Evolutionary conservation across 2,329 filamentous ascomycete species (phyloP).

Genomic region (Macrophomina pseudophaseolina): DNA sequence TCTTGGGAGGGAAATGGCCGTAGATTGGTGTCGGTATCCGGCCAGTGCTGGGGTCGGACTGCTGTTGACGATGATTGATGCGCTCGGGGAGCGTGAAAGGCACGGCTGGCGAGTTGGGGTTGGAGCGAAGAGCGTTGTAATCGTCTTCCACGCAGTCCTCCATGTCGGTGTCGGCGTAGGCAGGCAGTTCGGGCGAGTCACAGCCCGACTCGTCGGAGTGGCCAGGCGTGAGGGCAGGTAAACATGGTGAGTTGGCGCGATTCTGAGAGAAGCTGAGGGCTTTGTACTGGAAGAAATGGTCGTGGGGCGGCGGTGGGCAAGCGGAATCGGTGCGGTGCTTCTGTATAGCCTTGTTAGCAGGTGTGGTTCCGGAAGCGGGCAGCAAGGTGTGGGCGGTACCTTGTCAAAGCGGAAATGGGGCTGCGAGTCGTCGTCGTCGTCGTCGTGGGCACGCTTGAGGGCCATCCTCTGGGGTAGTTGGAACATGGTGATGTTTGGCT

Average conservation of each 20-base stretch:
- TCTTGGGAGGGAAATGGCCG: slow-evolving; percentile 38
- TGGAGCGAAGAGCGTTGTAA: slow-evolving; percentile 38
- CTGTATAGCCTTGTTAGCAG: slow-evolving; percentile 10
- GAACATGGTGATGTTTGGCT: slow-evolving; percentile 16
- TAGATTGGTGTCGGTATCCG: slow-evolving; percentile 49
- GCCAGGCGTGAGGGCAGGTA: slow-evolving; percentile 38
- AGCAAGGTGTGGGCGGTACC: background rate
- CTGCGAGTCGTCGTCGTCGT: slow-evolving; percentile 11
- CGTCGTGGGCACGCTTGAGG: slow-evolving; percentile 17
- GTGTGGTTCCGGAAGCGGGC: background rate
- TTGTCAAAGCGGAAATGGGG: background rate
- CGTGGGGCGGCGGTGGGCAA: slow-evolving; percentile 30
- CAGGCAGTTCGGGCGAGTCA: slow-evolving; percentile 38
- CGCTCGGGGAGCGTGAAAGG: slow-evolving; percentile 42
- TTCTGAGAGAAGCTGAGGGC: slow-evolving; percentile 34
- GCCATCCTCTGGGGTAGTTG: slow-evolving; percentile 16
- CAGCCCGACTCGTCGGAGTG: slow-evolving; percentile 35
- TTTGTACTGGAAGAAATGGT: slow-evolving; percentile 29
- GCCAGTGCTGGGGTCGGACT: slow-evolving; percentile 32
- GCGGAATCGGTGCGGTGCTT: slow-evolving; percentile 8
- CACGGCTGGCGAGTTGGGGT: slow-evolving; percentile 42
- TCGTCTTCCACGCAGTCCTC: slow-evolving; percentile 39
- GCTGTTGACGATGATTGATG: slow-evolving; percentile 37
- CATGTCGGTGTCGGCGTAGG: slow-evolving; percentile 43
- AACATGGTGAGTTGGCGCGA: slow-evolving; percentile 37